Evolutionary conservation across 2,329 filamentous ascomycete genomes (phyloP), one percentile per base, ranked within the genome.

Genomic region (Cordyceps farinosa): DNA sequence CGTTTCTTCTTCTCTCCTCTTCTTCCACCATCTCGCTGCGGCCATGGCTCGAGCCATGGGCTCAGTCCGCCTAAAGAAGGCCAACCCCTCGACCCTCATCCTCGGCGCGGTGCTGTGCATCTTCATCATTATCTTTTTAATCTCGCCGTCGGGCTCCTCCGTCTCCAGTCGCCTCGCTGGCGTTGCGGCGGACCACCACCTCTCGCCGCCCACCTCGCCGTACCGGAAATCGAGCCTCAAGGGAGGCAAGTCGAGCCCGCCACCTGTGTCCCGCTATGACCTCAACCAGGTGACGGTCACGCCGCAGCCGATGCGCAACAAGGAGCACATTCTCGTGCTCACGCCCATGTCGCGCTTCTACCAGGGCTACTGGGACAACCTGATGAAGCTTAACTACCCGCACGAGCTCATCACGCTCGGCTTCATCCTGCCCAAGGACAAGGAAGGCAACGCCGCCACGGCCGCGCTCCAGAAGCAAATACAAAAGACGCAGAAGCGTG

Each of bases 321-420:
- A 86, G 68, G 95, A 99, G 79, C 90, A 89, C 58, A 84, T 99
- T 65, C 87, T 99, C 62, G 90, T 99, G 72, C 84, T 99, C 65
- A 97, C 95, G 1, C 95, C 95, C 10, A 88, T 99, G 78, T 90
- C 92, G 38, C 87, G 91, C 66, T 99, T 98, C 82, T 98, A 97
- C 77, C 88, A 90, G 70, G 88, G 85, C 69, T 99, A 98, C 80
- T 99, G 95, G 94, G 89, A 96, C 75, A 99, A 98, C 71, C 82
- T 99, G 34, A 75, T 93, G 68, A 86, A 86, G 73, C 84, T 99
- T 62, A 84, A 79, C 71, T 99, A 98, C 75, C 95, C 95, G 3
- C 95, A 97, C 78, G 90, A 97, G 65, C 86, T 98, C 67, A 96
- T 99, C 72, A 96, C 92, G 1, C 82, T 99, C 34, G 95, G 92